phyloP scores from a whole-genome alignment of 2,329 filamentous ascomycete species.

The Cercospora sp. region DNA sequence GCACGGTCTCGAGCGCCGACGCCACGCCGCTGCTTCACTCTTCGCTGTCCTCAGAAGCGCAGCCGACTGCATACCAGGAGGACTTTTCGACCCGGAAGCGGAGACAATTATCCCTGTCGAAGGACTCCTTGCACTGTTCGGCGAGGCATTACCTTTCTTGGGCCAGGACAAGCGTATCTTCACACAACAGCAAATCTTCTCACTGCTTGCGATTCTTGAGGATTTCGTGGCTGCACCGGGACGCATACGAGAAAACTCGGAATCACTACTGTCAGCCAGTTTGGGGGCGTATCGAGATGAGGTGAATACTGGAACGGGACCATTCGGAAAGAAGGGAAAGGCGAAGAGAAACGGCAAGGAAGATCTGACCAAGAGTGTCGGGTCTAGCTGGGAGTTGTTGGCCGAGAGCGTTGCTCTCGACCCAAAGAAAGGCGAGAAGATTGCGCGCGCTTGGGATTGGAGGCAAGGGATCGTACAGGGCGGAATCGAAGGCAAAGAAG shows the following conservation, averaged over 20 bases:
- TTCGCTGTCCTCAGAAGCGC: constrained; percentile 83
- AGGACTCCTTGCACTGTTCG: constrained; percentile 77
- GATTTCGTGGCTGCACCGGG: constrained; percentile 33
- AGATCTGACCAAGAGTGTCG: constrained; percentile 27
- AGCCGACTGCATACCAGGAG: constrained; percentile 86
- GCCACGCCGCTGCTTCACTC: constrained; percentile 71
- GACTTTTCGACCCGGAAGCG: constrained; percentile 77
- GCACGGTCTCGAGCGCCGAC: constrained; percentile 61
- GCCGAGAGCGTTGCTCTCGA: constrained; percentile 25
- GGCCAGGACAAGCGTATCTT: constrained; percentile 51
- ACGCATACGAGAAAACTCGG: constrained; percentile 35
- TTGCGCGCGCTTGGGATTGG: constrained; percentile 30
- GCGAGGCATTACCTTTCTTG: constrained; percentile 78
- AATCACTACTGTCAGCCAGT: constrained; percentile 32
- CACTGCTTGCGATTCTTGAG: constrained; percentile 34
- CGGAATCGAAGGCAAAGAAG: constrained; percentile 20
- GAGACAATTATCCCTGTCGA: constrained; percentile 87
- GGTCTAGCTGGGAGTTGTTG: constrained; percentile 36
- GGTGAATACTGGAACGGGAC: constrained; percentile 17
- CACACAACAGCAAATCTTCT: constrained; percentile 33
- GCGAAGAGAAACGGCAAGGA: constrained; percentile 28
- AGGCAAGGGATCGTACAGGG: constrained; percentile 26
- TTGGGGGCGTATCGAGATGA: constrained; percentile 30
- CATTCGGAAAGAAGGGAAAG: constrained; percentile 10
- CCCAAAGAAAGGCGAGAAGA: constrained; percentile 18